A percentile compares a stretch with the other conserved stretches of the same genome.
These are phyloP conservation scores for Boletus rex-veris DNA, from an alignment of 768 basidiomycete genomes.

Conservation along the genomic window DNA sequence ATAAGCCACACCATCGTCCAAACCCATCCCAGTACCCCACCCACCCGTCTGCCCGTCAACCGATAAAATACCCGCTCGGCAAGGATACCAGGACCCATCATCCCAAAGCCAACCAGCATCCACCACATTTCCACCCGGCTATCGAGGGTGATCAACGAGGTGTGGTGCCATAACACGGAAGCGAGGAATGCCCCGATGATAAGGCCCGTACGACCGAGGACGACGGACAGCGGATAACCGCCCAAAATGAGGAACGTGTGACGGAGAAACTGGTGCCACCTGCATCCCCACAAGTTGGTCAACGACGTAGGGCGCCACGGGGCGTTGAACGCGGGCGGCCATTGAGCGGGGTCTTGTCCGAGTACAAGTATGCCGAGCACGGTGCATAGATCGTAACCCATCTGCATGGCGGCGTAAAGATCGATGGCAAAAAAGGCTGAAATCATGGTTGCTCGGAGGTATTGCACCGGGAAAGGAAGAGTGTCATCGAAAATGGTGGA, in stretches of 20 bases:
- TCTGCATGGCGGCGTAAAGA: not conserved
- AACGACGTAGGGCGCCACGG: not conserved
- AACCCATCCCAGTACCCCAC: not conserved
- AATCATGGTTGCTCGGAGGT: not conserved
- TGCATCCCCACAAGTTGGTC: not conserved
- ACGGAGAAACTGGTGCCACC: slow-evolving; percentile 4
- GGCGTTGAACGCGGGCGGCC: not conserved
- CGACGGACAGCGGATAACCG: not conserved
- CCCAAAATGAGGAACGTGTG: not conserved
- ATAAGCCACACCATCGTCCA: not conserved
- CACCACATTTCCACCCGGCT: not conserved
- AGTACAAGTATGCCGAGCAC: not conserved
- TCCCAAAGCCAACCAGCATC: not conserved
- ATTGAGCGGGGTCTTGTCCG: slow-evolving; percentile 1
- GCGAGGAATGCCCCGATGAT: not conserved
- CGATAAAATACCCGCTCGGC: not conserved
- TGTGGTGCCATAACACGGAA: not conserved
- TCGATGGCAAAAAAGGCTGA: not conserved
- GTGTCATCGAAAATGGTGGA: not conserved
- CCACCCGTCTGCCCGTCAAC: not conserved
- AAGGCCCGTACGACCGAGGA: not conserved
- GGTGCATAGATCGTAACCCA: not conserved
- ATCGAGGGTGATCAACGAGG: not conserved
- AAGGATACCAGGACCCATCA: not conserved
- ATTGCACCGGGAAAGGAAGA: not conserved